Conservation (phyloP, 1,139 yeast genomes). For the Sugiyamaella neomexicana region DNA sequence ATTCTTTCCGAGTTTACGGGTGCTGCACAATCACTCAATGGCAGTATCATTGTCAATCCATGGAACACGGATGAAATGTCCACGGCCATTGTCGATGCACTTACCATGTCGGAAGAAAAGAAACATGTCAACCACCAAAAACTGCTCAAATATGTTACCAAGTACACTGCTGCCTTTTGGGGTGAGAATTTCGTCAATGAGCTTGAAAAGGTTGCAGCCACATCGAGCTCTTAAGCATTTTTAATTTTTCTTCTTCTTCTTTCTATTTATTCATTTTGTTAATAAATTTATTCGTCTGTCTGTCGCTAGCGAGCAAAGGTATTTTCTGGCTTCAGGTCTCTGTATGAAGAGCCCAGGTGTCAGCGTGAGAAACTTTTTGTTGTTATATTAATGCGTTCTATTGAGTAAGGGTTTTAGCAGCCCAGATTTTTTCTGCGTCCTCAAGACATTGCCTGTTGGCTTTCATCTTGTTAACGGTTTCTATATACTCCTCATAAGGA, state of each 20-base stretch:
- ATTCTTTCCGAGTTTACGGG: constrained; percentile 95
- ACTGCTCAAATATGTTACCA: constrained; percentile 80
- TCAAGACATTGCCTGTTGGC: constrained; percentile 87
- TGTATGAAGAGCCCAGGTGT: no score
- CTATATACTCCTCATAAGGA: constrained; percentile 91
- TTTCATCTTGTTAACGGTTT: constrained; percentile 95
- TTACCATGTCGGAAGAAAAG: constrained; percentile 82
- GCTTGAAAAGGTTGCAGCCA: constrained; percentile 39
- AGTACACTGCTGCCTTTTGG: constrained; percentile 95
- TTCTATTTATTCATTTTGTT: constrained; percentile 6
- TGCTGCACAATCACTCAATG: constrained; percentile 96
- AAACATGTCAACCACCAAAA: constrained; percentile 73
- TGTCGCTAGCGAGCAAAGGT: not conserved
- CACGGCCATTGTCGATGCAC: constrained; percentile 79
- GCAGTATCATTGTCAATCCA: constrained; percentile 91
- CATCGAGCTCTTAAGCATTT: not conserved
- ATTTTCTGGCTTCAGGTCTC: no score
- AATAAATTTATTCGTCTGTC: not conserved
- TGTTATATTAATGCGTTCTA: constrained; percentile 2
- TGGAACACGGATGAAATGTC: constrained; percentile 97
- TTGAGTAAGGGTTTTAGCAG: constrained; percentile 33
- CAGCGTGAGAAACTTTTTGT: not conserved
- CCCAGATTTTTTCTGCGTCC: constrained; percentile 86
- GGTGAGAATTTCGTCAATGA: constrained; percentile 95
- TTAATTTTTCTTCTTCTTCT: no score